These are phyloP conservation scores for Boletellus ananiceps DNA, from an alignment of 768 basidiomycete genomes.

Conservation along the genomic window DNA sequence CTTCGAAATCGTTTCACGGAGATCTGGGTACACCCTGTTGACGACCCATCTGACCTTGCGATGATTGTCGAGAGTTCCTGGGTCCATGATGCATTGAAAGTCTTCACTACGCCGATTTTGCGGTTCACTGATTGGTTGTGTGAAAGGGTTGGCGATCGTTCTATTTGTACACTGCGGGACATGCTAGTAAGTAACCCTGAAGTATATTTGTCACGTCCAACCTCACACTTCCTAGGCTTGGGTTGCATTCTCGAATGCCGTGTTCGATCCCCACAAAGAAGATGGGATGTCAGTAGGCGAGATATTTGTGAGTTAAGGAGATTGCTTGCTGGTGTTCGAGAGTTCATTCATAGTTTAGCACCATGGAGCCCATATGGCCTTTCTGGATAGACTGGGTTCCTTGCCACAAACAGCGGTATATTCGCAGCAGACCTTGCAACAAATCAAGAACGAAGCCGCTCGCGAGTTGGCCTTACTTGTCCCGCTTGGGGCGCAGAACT, in stretches of 20 bases:
- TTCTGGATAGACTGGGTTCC: conserved; percentile 83
- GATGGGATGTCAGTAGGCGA: conserved; percentile 39
- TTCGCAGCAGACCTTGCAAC: conserved; percentile 52
- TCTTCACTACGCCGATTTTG: conserved; percentile 59
- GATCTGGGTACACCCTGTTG: conserved; percentile 93
- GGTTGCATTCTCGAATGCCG: conserved; percentile 81
- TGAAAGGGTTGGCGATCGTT: conserved; percentile 51
- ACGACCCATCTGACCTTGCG: conserved; percentile 65
- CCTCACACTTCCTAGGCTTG: conserved; percentile 59
- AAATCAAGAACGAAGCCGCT: conserved; percentile 57
- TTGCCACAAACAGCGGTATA: conserved; percentile 68
- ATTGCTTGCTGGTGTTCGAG: neutral
- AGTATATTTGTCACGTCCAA: neutral
- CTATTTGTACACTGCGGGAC: conserved; percentile 78
- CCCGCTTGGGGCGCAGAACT: conserved; percentile 36
- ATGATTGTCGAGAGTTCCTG: conserved; percentile 74
- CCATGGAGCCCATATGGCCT: conserved; percentile 90
- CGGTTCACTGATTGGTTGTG: conserved; percentile 83
- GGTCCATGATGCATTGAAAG: conserved; percentile 48
- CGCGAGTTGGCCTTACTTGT: conserved; percentile 52
- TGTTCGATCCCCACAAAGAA: conserved; percentile 32
- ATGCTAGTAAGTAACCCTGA: conserved; percentile 58
- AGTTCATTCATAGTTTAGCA: conserved; percentile 47
- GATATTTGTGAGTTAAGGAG: conserved; percentile 58
- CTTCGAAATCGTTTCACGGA: conserved; percentile 97